Evolutionary conservation across 805 yeast genomes (phyloP), one percentile per base, ranked within the genome.

Genomic region (Sugiyamaella smithiae): DNA sequence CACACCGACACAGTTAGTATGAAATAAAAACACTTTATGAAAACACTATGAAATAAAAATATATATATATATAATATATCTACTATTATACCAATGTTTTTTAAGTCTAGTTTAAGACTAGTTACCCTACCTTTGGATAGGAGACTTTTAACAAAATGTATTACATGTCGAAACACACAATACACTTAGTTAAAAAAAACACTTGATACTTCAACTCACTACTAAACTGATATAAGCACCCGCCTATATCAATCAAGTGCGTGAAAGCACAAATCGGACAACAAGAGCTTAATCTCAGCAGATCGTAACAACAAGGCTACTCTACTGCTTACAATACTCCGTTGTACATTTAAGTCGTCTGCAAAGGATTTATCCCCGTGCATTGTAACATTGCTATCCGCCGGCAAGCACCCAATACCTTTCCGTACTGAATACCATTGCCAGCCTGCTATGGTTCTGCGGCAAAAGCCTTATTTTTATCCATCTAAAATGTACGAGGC

Each of bases 281-380:
- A 67, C 70, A 57, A 62, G 60, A 67, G 73, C 72, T 68, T 67
- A 26, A 68, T 70, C 74, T 70, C 74, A 70, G 74, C 72, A 71
- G 75, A 71, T 72, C 75, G 76, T 70, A 72, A 70, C 74, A 70
- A 71, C 76, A 72, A 70, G 76, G 76, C 76, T 71, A 71, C 76
- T 72, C 76, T 70, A 68, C 75, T 71, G 72, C 75, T 67, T 67
- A 67, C 71, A 69, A 68, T 67, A 69, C 73, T 68, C 70, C 69
- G 73, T 68, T 69, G 72, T 67, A 68, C 71, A 67, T 64, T 64
- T 67, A 68, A 70, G 73, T 70, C 71, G 72, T 68, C 59, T 69
- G 71, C 74, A 66, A 67, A 68, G 70, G 75, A 71, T 71, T 69
- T 68, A 67, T 67, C 72, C 72, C 65, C 72, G 69, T 71, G 68